Conservation (phyloP, 2,329 filamentous ascomycete genomes). For the Arthrobotrys musiformis region DNA sequence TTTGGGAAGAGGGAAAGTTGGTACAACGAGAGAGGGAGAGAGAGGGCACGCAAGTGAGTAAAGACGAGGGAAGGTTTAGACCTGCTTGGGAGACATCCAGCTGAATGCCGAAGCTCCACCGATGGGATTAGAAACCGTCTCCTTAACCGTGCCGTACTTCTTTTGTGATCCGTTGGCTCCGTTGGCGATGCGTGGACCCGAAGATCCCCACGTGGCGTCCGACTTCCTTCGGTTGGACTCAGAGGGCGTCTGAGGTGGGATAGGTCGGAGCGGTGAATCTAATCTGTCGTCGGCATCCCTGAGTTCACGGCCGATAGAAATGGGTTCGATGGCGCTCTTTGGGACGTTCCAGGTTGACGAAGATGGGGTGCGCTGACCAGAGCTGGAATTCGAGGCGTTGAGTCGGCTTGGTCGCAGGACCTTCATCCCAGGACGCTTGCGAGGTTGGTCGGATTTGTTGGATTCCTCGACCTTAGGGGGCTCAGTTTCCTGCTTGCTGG, state of each 20-base stretch:
- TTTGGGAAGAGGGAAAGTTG: not conserved
- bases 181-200: slow-evolving; percentile 27
- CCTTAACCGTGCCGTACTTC: slow-evolving; percentile 53
- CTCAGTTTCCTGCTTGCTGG: slow-evolving; percentile 13
- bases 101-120: slow-evolving; percentile 91
- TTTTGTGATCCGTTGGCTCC: slow-evolving; percentile 44
- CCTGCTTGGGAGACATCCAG: slow-evolving; percentile 75
- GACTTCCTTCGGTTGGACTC: slow-evolving; percentile 54
- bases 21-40: not conserved
- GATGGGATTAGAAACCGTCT: slow-evolving; percentile 74
- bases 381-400: slow-evolving; percentile 29
- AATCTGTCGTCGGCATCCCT: slow-evolving; percentile 37
- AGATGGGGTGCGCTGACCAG: slow-evolving; percentile 46
- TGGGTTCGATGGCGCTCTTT: slow-evolving; percentile 52
- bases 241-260: slow-evolving; percentile 43
- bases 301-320: slow-evolving; percentile 47
- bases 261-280: slow-evolving; percentile 30
- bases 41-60: not conserved
- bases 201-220: slow-evolving; percentile 48
- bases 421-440: slow-evolving; percentile 51
- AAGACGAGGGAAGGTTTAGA: not conserved
- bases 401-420: slow-evolving; percentile 48
- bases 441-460: slow-evolving; percentile 35
- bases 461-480: slow-evolving; percentile 16
- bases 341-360: slow-evolving; percentile 55